A percentile compares a stretch with the other conserved stretches of the same genome.
Evolutionary conservation across 371 early-diverging fungal genomes (phyloP).

Genomic region (Mucor mucedo): DNA sequence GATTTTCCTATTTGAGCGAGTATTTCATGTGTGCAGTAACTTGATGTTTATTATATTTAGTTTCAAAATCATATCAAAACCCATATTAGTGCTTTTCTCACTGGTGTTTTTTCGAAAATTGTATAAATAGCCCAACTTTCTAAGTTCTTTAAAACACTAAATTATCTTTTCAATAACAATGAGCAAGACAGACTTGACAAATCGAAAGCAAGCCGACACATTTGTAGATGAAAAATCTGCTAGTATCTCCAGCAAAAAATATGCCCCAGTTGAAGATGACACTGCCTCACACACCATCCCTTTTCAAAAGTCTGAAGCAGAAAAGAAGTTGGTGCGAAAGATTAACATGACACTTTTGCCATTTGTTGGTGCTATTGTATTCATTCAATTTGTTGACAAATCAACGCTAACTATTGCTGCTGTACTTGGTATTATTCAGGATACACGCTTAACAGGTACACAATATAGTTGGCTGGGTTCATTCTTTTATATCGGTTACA

Average conservation of each 20-base stretch:
- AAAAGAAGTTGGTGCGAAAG: slow-evolving; percentile 34
- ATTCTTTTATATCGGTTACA: slow-evolving; percentile 40
- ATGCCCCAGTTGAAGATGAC: not conserved
- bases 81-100: too few relatives aligned
- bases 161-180: too few relatives aligned
- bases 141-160: too few relatives aligned
- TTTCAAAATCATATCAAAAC: not conserved
- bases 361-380: slow-evolving; percentile 36
- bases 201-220: not conserved
- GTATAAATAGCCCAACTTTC: too few relatives aligned
- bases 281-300: not conserved
- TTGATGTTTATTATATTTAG: too few relatives aligned
- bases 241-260: not conserved
- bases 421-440: slow-evolving; percentile 35
- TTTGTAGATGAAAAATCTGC: not conserved
- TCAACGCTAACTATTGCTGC: slow-evolving; percentile 33
- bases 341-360: slow-evolving; percentile 35
- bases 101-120: too few relatives aligned
- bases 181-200: not conserved
- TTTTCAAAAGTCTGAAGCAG: slow-evolving; percentile 27
- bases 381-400: slow-evolving; percentile 46
- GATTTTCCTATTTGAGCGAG: too few relatives aligned
- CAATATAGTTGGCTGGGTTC: slow-evolving; percentile 40
- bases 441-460: slow-evolving; percentile 25
- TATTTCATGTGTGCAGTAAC: too few relatives aligned